A percentile compares a stretch with the other conserved stretches of the same genome.
phyloP scores from a whole-genome alignment of 2,329 filamentous ascomycete genomes.

The Lanzia echinophila region DNA sequence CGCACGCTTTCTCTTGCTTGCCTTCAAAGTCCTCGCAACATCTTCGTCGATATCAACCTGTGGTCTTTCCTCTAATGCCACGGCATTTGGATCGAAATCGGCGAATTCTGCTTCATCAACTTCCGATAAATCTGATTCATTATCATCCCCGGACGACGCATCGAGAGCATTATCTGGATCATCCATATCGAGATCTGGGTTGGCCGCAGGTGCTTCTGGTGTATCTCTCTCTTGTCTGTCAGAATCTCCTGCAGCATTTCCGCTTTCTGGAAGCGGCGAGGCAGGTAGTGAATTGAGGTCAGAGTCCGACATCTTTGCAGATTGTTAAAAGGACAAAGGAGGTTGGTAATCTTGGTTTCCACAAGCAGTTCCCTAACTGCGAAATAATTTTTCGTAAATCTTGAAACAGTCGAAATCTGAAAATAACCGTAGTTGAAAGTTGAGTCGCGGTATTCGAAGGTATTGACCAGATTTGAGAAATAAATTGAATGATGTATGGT shows the following conservation, averaged over 20 bases:
- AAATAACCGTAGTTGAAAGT: no score
- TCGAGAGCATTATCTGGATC: slow-evolving; percentile 19
- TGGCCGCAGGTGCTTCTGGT: slow-evolving; percentile 17
- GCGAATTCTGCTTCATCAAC: slow-evolving; percentile 65
- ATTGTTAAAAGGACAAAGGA: slow-evolving; percentile 1
- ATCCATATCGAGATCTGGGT: slow-evolving; percentile 28
- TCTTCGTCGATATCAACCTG: slow-evolving; percentile 60
- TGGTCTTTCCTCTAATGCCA: slow-evolving; percentile 56
- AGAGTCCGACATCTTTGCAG: slow-evolving; percentile 25
- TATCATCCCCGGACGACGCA: slow-evolving; percentile 27
- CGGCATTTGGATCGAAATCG: slow-evolving; percentile 59
- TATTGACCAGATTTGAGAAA: background rate
- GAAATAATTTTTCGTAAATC: background rate
- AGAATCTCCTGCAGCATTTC: slow-evolving; percentile 15
- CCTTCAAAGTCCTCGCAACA: slow-evolving; percentile 55
- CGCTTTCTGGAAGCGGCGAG: slow-evolving; percentile 20
- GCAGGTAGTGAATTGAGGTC: slow-evolving; percentile 17
- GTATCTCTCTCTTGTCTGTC: slow-evolving; percentile 22
- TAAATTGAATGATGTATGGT: background rate
- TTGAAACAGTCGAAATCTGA: no score
- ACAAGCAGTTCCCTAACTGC: background rate
- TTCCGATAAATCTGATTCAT: slow-evolving; percentile 53
- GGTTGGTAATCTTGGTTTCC: background rate
- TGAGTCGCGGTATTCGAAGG: no score
- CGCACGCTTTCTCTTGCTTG: slow-evolving; percentile 57